phyloP scores from a whole-genome alignment of 306 rosid species.

The Dryas drummondii region DNA sequence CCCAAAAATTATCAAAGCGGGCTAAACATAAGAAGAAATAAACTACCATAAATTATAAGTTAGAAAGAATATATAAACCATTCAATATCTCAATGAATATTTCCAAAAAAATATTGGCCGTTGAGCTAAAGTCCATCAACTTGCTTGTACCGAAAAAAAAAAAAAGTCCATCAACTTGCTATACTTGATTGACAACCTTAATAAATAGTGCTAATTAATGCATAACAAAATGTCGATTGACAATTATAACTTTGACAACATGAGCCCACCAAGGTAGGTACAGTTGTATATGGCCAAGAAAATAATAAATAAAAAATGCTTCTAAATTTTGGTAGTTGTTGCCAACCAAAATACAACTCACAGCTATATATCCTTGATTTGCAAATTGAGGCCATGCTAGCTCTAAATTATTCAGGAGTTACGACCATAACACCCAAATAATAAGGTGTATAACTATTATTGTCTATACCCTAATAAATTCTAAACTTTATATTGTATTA shows the following conservation, averaged over 20 bases:
- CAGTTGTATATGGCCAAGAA: slow-evolving; percentile 2
- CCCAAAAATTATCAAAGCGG: too few species aligned
- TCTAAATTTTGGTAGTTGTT: neutral
- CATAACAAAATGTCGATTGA: neutral
- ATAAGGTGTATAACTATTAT: too few species aligned
- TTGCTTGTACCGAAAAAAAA: neutral
- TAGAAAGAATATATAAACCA: too few species aligned
- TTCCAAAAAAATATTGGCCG: too few species aligned
- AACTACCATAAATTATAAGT: too few species aligned
- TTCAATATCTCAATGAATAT: too few species aligned
- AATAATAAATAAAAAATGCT: slow-evolving; percentile 1
- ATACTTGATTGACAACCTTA: neutral
- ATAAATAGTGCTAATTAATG: neutral
- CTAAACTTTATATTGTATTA: too few species aligned
- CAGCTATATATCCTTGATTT: neutral
- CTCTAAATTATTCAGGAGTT: too few species aligned
- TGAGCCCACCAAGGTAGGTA: slow-evolving; percentile 15
- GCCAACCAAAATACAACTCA: slow-evolving; percentile 27
- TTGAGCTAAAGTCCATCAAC: too few species aligned
- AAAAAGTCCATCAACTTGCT: neutral
- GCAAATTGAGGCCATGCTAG: neutral
- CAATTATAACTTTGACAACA: slow-evolving; percentile 4
- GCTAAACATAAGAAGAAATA: too few species aligned
- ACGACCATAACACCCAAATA: too few species aligned
- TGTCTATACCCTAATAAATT: too few species aligned